phyloP scores from a whole-genome alignment of 345 rosid species.

The Ceriops tagal region DNA sequence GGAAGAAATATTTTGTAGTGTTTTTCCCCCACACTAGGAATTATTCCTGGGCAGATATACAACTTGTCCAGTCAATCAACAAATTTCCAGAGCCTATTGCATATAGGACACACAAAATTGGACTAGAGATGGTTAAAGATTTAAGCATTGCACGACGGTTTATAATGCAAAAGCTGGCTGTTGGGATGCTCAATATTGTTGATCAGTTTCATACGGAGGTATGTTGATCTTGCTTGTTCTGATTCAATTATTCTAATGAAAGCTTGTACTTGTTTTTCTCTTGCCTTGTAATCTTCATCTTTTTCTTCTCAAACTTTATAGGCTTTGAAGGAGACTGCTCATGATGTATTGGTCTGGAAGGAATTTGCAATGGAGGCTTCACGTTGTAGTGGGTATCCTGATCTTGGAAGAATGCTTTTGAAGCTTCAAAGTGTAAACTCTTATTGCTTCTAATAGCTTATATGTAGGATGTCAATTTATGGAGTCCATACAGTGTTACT shows the following conservation, averaged over 20 bases:
- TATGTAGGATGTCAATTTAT: too few species aligned
- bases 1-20: constrained; percentile 84
- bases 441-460: neutral
- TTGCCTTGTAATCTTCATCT: constrained; percentile 13
- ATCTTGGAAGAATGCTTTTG: constrained; percentile 85
- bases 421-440: constrained; percentile 73
- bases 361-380: constrained; percentile 88
- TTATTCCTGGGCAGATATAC: constrained; percentile 98
- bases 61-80: constrained; percentile 63
- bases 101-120: constrained; percentile 65
- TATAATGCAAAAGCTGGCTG: constrained; percentile 78
- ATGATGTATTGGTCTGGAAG: constrained; percentile 77
- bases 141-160: constrained; percentile 70
- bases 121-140: constrained; percentile 83
- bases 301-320: constrained; percentile 31
- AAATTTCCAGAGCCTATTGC: constrained; percentile 92
- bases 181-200: constrained; percentile 80
- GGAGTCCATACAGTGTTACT: too few species aligned
- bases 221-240: constrained; percentile 10
- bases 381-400: constrained; percentile 69
- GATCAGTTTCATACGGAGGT: constrained; percentile 87
- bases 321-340: constrained; percentile 76
- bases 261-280: neutral
- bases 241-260: neutral
- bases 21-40: constrained; percentile 92